Conservation (phyloP, 257 asterid genomes). For the Solanum gandarillasii region DNA sequence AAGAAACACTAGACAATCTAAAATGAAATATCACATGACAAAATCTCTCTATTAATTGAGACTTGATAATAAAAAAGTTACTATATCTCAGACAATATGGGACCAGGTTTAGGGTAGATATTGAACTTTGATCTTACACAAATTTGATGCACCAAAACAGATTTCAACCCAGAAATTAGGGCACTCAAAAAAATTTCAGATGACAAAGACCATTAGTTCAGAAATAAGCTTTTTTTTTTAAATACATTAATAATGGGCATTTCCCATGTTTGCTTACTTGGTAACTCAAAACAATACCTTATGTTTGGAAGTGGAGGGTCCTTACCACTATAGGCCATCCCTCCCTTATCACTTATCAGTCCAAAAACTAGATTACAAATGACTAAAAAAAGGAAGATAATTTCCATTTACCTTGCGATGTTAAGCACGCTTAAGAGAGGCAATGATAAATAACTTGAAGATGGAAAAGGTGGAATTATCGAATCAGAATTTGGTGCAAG, state of each 20-base stretch:
- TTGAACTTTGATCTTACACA: not conserved
- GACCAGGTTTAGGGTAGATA: not conserved
- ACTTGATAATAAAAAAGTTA: not conserved
- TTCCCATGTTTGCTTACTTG: not conserved
- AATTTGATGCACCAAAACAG: not conserved
- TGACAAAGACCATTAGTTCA: not conserved
- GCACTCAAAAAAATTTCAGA: not conserved
- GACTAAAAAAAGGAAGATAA: not conserved
- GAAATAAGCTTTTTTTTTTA: not conserved
- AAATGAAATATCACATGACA: not conserved
- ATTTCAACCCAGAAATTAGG: not conserved
- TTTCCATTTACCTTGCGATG: slow-evolving; percentile 66
- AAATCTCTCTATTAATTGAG: not conserved
- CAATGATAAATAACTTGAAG: slow-evolving; percentile 72
- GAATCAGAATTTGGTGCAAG: slow-evolving; percentile 63
- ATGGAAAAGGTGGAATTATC: slow-evolving; percentile 52
- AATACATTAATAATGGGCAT: not conserved
- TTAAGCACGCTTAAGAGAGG: slow-evolving; percentile 86
- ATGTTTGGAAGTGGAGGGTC: not conserved
- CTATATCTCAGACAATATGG: not conserved
- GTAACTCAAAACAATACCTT: not conserved
- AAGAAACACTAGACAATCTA: not conserved
- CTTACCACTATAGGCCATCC: not conserved
- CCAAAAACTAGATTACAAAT: not conserved
- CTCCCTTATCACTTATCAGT: not conserved